These are phyloP conservation scores for Quercus tomentella DNA, from an alignment of 331 rosid genomes.

Conservation along the genomic window DNA sequence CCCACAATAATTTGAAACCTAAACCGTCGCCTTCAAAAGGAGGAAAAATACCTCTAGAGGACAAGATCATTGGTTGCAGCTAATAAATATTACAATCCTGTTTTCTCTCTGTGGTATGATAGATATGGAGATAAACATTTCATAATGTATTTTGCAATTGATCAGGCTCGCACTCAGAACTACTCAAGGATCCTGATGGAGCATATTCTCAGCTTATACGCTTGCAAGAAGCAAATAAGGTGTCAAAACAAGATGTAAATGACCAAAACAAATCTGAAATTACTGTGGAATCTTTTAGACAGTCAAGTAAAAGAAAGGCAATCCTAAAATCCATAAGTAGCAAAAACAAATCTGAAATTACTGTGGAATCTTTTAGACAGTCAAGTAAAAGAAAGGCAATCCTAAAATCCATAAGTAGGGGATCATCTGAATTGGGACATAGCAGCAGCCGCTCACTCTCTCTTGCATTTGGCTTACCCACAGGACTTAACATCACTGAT, in stretches of 20 bases:
- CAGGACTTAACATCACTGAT: slow-evolving; percentile 44
- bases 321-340: too few relatives aligned
- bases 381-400: slow-evolving; percentile 40
- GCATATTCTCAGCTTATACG: slow-evolving; percentile 37
- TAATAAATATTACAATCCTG: too few relatives aligned
- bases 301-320: too few relatives aligned
- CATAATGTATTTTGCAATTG: background rate
- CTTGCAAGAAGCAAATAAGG: slow-evolving; percentile 58
- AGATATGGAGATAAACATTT: too few relatives aligned
- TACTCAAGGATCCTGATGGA: slow-evolving; percentile 69
- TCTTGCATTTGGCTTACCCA: slow-evolving; percentile 63
- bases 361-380: slow-evolving; percentile 20
- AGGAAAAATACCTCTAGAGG: too few relatives aligned
- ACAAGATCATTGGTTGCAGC: too few relatives aligned
- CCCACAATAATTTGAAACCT: too few relatives aligned
- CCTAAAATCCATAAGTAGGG: slow-evolving; percentile 52
- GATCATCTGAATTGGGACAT: slow-evolving; percentile 49
- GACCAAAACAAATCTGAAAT: slow-evolving; percentile 38
- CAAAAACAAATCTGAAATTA: slow-evolving; percentile 33
- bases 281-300: background rate
- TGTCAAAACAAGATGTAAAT: slow-evolving; percentile 24
- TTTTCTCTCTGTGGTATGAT: too few relatives aligned
- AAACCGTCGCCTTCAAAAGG: too few relatives aligned
- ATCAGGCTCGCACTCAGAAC: slow-evolving; percentile 68
- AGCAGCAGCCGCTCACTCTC: slow-evolving; percentile 73